Conservation (phyloP, 2,329 filamentous ascomycete species). For the Chrysosporium queenslandicum region DNA sequence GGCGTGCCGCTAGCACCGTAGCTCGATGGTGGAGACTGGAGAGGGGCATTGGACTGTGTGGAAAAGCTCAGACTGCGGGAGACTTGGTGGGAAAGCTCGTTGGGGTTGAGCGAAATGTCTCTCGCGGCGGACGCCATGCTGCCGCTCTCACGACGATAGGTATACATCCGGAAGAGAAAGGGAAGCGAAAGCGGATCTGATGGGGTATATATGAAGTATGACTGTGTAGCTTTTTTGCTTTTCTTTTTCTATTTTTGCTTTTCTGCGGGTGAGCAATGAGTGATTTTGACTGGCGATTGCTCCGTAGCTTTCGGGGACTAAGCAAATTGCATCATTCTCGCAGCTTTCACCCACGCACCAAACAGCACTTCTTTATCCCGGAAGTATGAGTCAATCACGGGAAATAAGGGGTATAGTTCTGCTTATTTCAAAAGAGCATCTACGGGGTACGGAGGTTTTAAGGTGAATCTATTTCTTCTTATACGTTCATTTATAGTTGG, state of each 20-base stretch:
- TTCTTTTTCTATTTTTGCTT: not conserved
- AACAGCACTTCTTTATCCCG: not conserved
- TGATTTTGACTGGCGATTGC: constrained; percentile 4
- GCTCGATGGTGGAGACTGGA: constrained; percentile 62
- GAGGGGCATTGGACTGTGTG: constrained; percentile 62
- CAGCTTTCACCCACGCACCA: constrained; percentile 10
- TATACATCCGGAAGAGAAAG: constrained; percentile 4
- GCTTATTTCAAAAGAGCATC: not conserved
- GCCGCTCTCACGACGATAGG: constrained; percentile 7
- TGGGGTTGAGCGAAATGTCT: constrained; percentile 27
- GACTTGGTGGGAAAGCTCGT: constrained; percentile 33
- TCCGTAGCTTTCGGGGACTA: constrained; percentile 7
- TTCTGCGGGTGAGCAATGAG: constrained; percentile 2
- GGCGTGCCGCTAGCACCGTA: constrained; percentile 34
- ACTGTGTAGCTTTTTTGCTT: constrained; percentile 1
- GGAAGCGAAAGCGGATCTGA: constrained; percentile 7
- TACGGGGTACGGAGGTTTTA: not conserved
- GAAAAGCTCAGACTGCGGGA: constrained; percentile 59
- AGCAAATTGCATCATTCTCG: constrained; percentile 5
- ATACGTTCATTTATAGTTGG: no score
- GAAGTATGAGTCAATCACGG: not conserved
- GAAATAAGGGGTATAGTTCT: not conserved
- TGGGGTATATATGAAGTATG: not conserved
- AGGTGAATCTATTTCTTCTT: not conserved
- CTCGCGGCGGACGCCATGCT: constrained; percentile 27